These are phyloP conservation scores for Litchi chinensis DNA, from an alignment of 345 rosid genomes.

Conservation along the genomic window DNA sequence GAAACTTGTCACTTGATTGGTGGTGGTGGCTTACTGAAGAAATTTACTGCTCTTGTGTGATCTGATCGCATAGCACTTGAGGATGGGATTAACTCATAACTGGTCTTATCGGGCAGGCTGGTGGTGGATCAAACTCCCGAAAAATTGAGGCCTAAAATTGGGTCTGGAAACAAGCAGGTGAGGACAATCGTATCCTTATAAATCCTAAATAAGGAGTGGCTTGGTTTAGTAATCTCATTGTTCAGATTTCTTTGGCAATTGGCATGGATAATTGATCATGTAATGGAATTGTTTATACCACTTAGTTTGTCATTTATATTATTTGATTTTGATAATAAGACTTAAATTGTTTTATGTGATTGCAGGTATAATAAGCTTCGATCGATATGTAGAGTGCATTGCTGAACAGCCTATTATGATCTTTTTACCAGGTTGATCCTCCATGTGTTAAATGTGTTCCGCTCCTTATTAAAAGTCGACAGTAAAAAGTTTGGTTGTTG, in stretches of 20 bases:
- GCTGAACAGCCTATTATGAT: slow-evolving; percentile 9
- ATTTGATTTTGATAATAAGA: neutral
- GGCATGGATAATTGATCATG: neutral
- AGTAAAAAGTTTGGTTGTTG: slow-evolving; percentile 27
- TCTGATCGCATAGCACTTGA: slow-evolving; percentile 18
- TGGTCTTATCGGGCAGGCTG: slow-evolving; percentile 38
- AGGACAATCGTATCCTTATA: neutral
- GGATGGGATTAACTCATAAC: slow-evolving; percentile 27
- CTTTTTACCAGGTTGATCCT: slow-evolving; percentile 31
- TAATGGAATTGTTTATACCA: neutral
- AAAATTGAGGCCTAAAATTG: slow-evolving; percentile 20
- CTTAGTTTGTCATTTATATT: too few relatives aligned
- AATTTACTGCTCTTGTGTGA: slow-evolving; percentile 12
- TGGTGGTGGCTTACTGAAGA: slow-evolving; percentile 27
- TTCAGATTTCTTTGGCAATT: neutral
- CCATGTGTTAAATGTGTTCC: slow-evolving; percentile 25
- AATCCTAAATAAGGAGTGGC: neutral
- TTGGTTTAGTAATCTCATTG: neutral
- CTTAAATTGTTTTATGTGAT: neutral
- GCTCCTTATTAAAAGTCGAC: slow-evolving; percentile 7
- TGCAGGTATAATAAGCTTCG: slow-evolving; percentile 35
- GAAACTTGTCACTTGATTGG: slow-evolving; percentile 24
- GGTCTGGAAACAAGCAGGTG: slow-evolving; percentile 46
- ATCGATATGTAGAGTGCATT: slow-evolving; percentile 18
- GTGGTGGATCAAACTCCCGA: slow-evolving; percentile 37